These are phyloP conservation scores for Elymus sibiricus DNA, from an alignment of 176 grass and related monocot genomes.

Conservation along the genomic window DNA sequence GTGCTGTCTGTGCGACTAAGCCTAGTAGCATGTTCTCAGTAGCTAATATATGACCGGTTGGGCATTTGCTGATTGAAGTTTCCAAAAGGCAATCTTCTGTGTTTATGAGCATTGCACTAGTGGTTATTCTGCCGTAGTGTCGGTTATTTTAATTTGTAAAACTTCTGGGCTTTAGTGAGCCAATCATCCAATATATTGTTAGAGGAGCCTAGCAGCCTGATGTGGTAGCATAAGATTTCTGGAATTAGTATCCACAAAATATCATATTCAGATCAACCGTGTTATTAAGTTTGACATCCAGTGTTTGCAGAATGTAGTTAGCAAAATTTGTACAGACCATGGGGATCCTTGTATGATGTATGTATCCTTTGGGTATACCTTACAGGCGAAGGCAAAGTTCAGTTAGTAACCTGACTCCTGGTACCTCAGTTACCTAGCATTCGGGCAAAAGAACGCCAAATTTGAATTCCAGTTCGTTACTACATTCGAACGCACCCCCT, in stretches of 20 bases:
- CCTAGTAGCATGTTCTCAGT: constrained; percentile 12
- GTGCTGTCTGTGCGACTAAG: constrained; percentile 1
- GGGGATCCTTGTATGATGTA: not conserved
- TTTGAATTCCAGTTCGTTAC: not conserved
- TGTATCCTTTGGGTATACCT: not conserved
- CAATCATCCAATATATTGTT: not conserved
- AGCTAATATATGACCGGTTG: not conserved
- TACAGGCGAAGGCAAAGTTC: not conserved
- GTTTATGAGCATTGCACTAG: not conserved
- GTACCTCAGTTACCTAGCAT: not conserved
- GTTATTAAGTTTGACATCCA: not conserved
- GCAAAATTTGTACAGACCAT: not conserved
- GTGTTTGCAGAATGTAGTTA: constrained; percentile 19
- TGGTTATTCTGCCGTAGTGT: not conserved
- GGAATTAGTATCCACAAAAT: not conserved
- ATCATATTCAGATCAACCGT: not conserved
- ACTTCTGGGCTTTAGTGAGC: not conserved
- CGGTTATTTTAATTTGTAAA: constrained; percentile 3
- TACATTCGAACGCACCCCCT: too few relatives aligned
- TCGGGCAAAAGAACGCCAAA: not conserved
- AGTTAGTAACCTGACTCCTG: not conserved
- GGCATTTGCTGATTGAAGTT: constrained; percentile 9
- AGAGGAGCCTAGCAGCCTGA: not conserved
- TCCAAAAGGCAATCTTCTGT: not conserved
- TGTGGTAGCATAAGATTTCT: not conserved